These are phyloP conservation scores for Rutstroemia sp. DNA, from an alignment of 2,329 filamentous ascomycete species.

Conservation along the genomic window DNA sequence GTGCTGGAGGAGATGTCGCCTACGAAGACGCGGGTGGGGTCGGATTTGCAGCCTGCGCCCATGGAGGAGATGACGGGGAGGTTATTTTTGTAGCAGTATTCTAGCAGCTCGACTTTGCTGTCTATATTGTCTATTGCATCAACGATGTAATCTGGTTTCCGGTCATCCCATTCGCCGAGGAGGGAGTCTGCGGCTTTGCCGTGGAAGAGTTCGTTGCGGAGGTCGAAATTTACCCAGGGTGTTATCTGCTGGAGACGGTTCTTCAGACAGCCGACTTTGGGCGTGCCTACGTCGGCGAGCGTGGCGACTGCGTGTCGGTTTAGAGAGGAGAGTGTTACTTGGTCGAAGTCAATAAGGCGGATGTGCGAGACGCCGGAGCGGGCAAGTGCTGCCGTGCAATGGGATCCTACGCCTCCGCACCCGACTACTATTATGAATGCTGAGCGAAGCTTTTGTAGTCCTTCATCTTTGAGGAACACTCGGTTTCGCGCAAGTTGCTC, in stretches of 20 bases:
- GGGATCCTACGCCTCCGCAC: slow-evolving; percentile 90
- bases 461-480: slow-evolving; percentile 79
- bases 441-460: slow-evolving; percentile 69
- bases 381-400: slow-evolving; percentile 77
- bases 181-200: slow-evolving; percentile 57
- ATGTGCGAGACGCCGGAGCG: slow-evolving; percentile 85
- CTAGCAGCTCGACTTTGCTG: slow-evolving; percentile 83
- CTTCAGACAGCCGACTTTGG: slow-evolving; percentile 82
- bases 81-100: slow-evolving; percentile 73
- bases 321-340: slow-evolving; percentile 88
- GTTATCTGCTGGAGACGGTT: slow-evolving; percentile 76
- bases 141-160: slow-evolving; percentile 77
- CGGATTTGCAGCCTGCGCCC: slow-evolving; percentile 92
- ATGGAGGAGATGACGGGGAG: slow-evolving; percentile 88
- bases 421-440: slow-evolving; percentile 87
- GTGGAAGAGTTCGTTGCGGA: slow-evolving; percentile 76
- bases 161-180: slow-evolving; percentile 60
- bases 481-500: slow-evolving; percentile 92
- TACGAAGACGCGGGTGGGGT: slow-evolving; percentile 74
- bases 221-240: slow-evolving; percentile 88
- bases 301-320: slow-evolving; percentile 97
- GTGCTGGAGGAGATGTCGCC: slow-evolving; percentile 85
- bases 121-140: slow-evolving; percentile 99
- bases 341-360: slow-evolving; percentile 91
- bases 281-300: slow-evolving; percentile 82